Percentiles rank a stretch among this genome's conserved stretches.
phyloP scores from a whole-genome alignment of 1,139 yeast species.

The Candida labiduridarum region DNA sequence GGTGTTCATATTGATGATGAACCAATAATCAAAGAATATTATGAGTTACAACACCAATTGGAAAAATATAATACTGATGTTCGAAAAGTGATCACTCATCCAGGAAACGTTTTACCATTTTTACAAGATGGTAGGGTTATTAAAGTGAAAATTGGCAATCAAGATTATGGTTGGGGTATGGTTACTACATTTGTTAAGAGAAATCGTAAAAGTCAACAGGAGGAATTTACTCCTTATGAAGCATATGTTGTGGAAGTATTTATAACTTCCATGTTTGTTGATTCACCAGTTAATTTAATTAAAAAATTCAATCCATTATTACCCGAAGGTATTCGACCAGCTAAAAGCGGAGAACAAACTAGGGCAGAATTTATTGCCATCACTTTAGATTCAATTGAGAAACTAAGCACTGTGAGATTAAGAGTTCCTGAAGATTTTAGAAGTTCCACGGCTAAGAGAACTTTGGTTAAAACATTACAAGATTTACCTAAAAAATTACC shows the following conservation, averaged over 20 bases:
- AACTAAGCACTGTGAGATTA: conserved; percentile 78
- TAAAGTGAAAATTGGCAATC: conserved; percentile 58
- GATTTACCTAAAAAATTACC: conserved; percentile 85
- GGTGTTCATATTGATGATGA: conserved; percentile 71
- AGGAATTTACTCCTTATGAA: conserved; percentile 73
- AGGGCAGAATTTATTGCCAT: conserved; percentile 83
- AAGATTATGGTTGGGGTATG: conserved; percentile 94
- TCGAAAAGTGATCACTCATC: conserved; percentile 86
- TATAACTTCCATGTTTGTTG: conserved; percentile 75
- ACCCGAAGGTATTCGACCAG: conserved; percentile 89
- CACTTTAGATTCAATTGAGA: conserved; percentile 72
- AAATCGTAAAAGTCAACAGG: conserved; percentile 36
- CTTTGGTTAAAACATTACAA: conserved; percentile 72
- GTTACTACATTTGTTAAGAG: conserved; percentile 79
- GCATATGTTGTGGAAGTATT: conserved; percentile 85
- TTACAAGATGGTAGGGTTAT: conserved; percentile 88
- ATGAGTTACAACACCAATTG: conserved; percentile 75
- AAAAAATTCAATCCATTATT: conserved; percentile 73
- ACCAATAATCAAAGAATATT: conserved; percentile 72
- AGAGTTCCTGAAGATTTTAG: conserved; percentile 80
- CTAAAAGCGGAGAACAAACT: conserved; percentile 68
- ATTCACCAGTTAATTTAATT: conserved; percentile 71
- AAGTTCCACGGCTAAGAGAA: conserved; percentile 68
- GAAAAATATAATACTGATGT: conserved; percentile 74
- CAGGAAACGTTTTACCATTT: conserved; percentile 80